Base-by-base conservation (phyloP, 164 flowering plant genomes). In the Liriodendron chinense region DNA sequence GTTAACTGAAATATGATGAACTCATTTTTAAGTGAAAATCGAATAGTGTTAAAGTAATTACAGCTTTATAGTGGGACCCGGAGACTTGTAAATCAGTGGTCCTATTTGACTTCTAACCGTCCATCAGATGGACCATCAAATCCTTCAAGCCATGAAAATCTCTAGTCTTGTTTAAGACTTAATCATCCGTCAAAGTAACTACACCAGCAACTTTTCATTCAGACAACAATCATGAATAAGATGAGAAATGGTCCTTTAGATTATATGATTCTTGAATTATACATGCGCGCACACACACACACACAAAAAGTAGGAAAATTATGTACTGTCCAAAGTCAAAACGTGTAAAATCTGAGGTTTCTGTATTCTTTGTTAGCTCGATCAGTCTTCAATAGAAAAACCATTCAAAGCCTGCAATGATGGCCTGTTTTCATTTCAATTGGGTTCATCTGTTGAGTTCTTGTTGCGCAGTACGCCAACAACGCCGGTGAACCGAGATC, bases 331-430 rank as follows among this genome's bases (percentile, higher is more conserved):
- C 74, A 88, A 74, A 79, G 91, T 90, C 73, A 91, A 79, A 68
- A 83, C 89, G 73, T 88, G 93, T 72, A 85, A 85, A 66, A 90
- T 80, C 93, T 93, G 89, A 75, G 93, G 91, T 57, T 91, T 85
- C 66, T 83, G 82, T 59, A 81, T 75, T 75, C 80, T 87, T 79
- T 87, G 86, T 75, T 84, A 82, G 75, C 85, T 82, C 69, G 80
- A 23, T 25, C 78, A 75, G 72, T 84, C 89, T 72, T 88, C 89
- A 64, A 79, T 74, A 20, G 70, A 82, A 69, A 72, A 70, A 73
- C 13, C 63, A 67, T 56, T 86, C 66, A 76, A n/a, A 76, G 74
- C 67, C 83, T 79, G 85, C 82, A 73, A 14, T 79, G 64, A 18
- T 73, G 71, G 64, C 77, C 77, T 23, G 6, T 76, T 74, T 66